A percentile compares a stretch with the other conserved stretches of the same genome.
These are phyloP conservation scores for Phaffia australis DNA, from an alignment of 768 basidiomycete genomes.

Conservation along the genomic window DNA sequence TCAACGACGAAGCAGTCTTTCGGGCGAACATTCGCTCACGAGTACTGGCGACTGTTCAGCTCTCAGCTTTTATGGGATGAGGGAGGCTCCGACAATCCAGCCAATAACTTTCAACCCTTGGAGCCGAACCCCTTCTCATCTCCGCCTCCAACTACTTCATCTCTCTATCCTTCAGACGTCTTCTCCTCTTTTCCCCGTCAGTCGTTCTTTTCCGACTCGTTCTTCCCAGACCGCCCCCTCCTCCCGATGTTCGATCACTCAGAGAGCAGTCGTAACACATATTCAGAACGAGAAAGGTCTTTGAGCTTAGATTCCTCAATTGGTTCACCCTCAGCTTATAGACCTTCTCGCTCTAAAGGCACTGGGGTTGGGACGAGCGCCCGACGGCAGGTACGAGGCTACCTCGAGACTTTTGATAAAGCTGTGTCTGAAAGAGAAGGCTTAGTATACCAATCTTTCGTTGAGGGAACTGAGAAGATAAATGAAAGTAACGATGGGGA, in stretches of 20 bases:
- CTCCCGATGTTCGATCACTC: not conserved
- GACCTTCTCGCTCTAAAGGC: not conserved
- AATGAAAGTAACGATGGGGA: not conserved
- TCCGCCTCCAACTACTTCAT: not conserved
- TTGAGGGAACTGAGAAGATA: not conserved
- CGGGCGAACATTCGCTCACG: too few species aligned
- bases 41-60: too few species aligned
- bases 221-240: not conserved
- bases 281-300: constrained; percentile 8
- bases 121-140: too few species aligned
- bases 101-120: too few species aligned
- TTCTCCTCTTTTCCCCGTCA: not conserved
- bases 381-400: not conserved
- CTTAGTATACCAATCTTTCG: not conserved
- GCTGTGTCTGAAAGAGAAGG: not conserved
- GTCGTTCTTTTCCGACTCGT: too few species aligned
- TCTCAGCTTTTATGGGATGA: too few species aligned
- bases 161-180: not conserved
- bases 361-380: not conserved
- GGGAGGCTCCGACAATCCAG: too few species aligned
- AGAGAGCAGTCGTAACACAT: not conserved
- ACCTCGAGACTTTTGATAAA: not conserved
- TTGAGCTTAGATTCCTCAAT: not conserved
- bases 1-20: too few species aligned
- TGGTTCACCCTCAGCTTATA: not conserved